Percentiles rank a stretch among this genome's conserved stretches.
These are phyloP conservation scores for Microglena sp. DNA, from an alignment of 139 green algal genomes.

Conservation along the genomic window DNA sequence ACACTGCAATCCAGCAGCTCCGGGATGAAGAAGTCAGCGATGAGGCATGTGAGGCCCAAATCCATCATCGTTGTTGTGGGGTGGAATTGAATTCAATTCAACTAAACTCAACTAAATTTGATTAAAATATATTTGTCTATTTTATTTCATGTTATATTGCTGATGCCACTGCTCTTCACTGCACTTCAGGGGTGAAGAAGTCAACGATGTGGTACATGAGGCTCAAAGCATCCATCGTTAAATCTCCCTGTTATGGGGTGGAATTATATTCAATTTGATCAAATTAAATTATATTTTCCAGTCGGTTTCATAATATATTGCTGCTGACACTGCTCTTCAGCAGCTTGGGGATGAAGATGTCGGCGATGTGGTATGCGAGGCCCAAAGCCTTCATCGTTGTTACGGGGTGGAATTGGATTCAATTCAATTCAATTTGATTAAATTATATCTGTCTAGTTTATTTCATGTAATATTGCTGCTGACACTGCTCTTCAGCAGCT, in stretches of 20 bases:
- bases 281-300: too few relatives aligned
- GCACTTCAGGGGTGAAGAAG: slow-evolving; percentile 71
- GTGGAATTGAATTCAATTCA: too few relatives aligned
- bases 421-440: too few relatives aligned
- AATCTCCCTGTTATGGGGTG: too few relatives aligned
- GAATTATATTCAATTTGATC: too few relatives aligned
- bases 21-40: slow-evolving; percentile 64
- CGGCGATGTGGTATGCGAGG: slow-evolving; percentile 63
- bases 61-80: slow-evolving; percentile 15
- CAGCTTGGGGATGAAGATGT: slow-evolving; percentile 72
- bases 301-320: too few relatives aligned
- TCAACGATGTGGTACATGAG: slow-evolving; percentile 70
- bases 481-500: slow-evolving; percentile 31
- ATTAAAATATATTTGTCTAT: too few relatives aligned
- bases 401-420: too few relatives aligned
- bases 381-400: slow-evolving; percentile 25
- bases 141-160: too few relatives aligned
- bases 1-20: slow-evolving; percentile 38
- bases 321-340: not conserved
- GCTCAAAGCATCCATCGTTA: slow-evolving; percentile 21
- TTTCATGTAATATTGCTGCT: not conserved
- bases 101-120: too few relatives aligned
- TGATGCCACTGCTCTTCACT: too few relatives aligned
- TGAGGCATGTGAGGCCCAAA: slow-evolving; percentile 55
- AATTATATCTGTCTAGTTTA: too few relatives aligned